These are phyloP conservation scores for Solanum hybrid DNA, from an alignment of 305 asterid species.

Conservation along the genomic window DNA sequence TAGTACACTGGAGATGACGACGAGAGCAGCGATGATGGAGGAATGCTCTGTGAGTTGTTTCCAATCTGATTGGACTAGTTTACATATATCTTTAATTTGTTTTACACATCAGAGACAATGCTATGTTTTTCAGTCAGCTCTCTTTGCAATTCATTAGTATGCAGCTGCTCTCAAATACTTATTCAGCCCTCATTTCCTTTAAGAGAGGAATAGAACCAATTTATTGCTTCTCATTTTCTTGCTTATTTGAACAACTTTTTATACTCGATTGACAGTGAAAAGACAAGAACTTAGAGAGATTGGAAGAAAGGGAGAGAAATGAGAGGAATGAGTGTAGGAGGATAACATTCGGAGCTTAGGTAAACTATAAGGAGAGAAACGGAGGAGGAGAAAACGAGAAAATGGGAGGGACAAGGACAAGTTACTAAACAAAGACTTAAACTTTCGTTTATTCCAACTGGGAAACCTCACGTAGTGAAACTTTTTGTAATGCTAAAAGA, in stretches of 20 bases:
- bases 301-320: background rate
- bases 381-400: background rate
- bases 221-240: background rate
- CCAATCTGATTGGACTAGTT: background rate
- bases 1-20: slow-evolving; percentile 55
- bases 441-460: background rate
- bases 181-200: background rate
- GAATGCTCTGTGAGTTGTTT: slow-evolving; percentile 76
- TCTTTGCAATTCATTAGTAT: background rate
- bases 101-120: background rate
- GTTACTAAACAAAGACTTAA: background rate
- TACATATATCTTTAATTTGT: background rate
- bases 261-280: background rate
- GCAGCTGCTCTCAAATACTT: background rate
- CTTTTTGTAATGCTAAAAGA: background rate
- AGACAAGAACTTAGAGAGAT: background rate
- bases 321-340: background rate
- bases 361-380: background rate
- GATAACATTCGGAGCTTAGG: background rate
- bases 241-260: background rate
- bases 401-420: background rate
- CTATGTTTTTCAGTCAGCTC: background rate
- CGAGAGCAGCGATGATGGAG: slow-evolving; percentile 74
- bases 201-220: background rate
- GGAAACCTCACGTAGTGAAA: background rate